Conservation (phyloP, 495 filamentous ascomycete genomes). For the Talaromyces borbonicus region DNA sequence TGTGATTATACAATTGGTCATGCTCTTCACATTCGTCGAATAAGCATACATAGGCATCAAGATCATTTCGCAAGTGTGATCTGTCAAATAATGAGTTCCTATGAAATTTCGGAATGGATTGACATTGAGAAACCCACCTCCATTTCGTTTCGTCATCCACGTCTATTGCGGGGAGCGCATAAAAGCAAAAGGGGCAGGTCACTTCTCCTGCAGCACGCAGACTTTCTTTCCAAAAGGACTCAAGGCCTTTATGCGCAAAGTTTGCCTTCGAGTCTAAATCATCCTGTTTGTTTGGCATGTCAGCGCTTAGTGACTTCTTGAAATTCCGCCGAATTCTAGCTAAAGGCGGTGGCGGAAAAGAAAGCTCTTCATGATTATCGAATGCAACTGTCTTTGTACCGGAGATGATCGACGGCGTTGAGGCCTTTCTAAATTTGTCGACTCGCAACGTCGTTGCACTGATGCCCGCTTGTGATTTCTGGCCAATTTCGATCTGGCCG, state of each 20-base stretch:
- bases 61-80: conserved; percentile 4
- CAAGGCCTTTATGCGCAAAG: too few relatives aligned
- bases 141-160: background rate
- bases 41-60: conserved; percentile 6
- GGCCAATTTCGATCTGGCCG: background rate
- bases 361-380: conserved; percentile 3
- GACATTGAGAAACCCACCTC: background rate
- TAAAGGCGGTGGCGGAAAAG: conserved; percentile 1
- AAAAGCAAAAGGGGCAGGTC: background rate
- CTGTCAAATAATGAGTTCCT: background rate
- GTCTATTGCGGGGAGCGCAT: background rate
- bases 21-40: conserved; percentile 3
- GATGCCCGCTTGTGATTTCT: background rate
- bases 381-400: conserved; percentile 2
- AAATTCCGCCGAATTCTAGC: background rate
- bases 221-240: conserved; percentile 1
- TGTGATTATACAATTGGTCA: conserved; percentile 2
- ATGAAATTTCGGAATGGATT: background rate
- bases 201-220: background rate
- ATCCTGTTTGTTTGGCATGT: too few relatives aligned
- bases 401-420: background rate
- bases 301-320: background rate
- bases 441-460: conserved; percentile 4
- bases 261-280: too few relatives aligned
- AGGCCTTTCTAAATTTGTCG: conserved; percentile 5